Base-by-base conservation (phyloP, 176 grass and related monocot genomes). In the Avena insularis region DNA sequence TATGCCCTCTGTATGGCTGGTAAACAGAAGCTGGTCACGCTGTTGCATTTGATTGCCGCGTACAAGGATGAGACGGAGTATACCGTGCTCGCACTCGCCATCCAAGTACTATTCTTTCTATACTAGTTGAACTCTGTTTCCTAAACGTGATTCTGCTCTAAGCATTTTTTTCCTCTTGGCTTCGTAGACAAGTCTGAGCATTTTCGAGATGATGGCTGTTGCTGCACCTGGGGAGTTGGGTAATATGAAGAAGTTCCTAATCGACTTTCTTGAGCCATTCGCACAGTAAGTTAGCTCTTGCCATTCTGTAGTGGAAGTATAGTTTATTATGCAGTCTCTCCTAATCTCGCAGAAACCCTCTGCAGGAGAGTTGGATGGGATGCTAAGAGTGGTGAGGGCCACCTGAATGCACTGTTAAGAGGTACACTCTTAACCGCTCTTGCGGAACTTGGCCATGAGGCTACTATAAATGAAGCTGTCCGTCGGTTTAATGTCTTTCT, bases 311-410 rank as follows among this genome's bases (percentile, higher is more conserved):
- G 33, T 71, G 66, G 20, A 75, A 87, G 33, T 68, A 53, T 54
- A 64, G 70, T 89, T 70, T 84, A 43, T 77, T 4, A 16, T 61
- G 20, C 64, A 20, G 31, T 75, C 77, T 89, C 31, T 62, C n/a
- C 57, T 75, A 87, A 81, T n/a, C 55, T 81, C 66, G 61, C 50
- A 70, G 8, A 56, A 77, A 77, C n/a, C 62, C 4, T 40, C 80
- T 81, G 50, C 82, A 98, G 96, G 78, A 94, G 90, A 84, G 74
- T 98, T 77, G 96, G 96, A 62, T 98, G 96, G 96, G 96, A 98
- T 65, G 79, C 84, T 61, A 92, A 94, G 87, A 71, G 82, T 75
- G 87, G 82, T 4, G 96, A 98, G 79, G 80, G 88, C 13, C 90
- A 95, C 67, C 79, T 93, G 85, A 82, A 95, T 88, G 90, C 93